Conservation (phyloP, 768 basidiomycete genomes). For the Hysterangium stoloniferum region DNA sequence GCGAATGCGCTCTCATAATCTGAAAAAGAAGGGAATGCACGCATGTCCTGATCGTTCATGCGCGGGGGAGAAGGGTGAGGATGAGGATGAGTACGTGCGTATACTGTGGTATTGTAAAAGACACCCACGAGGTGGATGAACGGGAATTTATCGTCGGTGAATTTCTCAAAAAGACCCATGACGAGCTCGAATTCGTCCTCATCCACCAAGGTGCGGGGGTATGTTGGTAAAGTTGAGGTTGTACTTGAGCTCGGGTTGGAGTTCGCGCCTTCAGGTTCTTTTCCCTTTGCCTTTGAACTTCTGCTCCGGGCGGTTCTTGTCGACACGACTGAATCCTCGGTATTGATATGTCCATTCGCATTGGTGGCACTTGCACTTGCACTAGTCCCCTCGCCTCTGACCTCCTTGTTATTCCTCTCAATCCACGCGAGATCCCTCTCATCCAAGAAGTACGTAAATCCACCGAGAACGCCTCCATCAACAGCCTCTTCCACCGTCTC, state of each 20-base stretch:
- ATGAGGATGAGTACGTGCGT: not conserved
- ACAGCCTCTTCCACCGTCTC: constrained; percentile 78
- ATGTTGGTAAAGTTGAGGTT: too few relatives aligned
- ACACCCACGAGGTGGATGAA: constrained; percentile 80
- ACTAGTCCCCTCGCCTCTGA: constrained; percentile 84
- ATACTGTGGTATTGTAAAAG: not conserved
- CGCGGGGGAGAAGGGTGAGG: constrained; percentile 1
- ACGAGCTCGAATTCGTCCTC: constrained; percentile 94
- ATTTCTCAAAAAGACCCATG: constrained; percentile 90
- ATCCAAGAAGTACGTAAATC: constrained; percentile 89
- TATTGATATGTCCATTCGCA: not conserved
- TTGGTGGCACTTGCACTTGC: constrained; percentile 19
- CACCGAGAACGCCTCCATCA: constrained; percentile 53
- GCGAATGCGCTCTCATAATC: constrained; percentile 69
- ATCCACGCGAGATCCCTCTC: constrained; percentile 96
- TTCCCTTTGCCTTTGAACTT: constrained; percentile 76
- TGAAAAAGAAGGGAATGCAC: constrained; percentile 64
- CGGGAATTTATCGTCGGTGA: constrained; percentile 73
- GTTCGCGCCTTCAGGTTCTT: constrained; percentile 62
- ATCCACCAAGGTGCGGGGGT: constrained; percentile 43
- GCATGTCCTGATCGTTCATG: constrained; percentile 35
- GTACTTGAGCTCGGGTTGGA: too few relatives aligned
- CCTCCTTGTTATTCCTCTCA: constrained; percentile 82
- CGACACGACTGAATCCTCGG: not conserved
- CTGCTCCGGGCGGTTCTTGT: constrained; percentile 17